These are phyloP conservation scores for Nigrospora sphaerica DNA, from an alignment of 2,329 filamentous ascomycete genomes.

Conservation along the genomic window DNA sequence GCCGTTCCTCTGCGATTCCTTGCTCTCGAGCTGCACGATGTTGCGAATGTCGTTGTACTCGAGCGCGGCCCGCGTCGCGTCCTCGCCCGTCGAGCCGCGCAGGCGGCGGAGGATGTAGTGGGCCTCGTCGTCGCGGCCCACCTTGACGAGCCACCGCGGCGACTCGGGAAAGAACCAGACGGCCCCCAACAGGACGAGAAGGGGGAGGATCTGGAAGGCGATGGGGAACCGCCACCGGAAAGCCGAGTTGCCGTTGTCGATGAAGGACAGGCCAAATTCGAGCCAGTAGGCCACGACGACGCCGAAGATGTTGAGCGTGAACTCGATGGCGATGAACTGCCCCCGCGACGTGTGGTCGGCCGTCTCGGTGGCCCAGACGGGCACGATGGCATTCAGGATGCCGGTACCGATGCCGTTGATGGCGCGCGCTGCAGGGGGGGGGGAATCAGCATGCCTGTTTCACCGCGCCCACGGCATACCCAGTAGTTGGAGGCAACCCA, in stretches of 20 bases:
- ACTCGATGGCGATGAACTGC: constrained; percentile 64
- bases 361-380: constrained; percentile 66
- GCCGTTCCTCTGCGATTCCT: constrained; percentile 47
- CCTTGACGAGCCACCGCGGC: constrained; percentile 60
- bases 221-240: constrained; percentile 64
- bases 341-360: constrained; percentile 62
- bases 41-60: constrained; percentile 64
- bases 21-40: constrained; percentile 55
- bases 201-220: constrained; percentile 61
- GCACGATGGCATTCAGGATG: constrained; percentile 62
- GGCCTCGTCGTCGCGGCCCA: constrained; percentile 59
- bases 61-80: constrained; percentile 45
- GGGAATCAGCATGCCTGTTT: neutral
- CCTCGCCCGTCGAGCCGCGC: constrained; percentile 49
- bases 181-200: constrained; percentile 45
- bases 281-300: constrained; percentile 59
- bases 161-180: constrained; percentile 67
- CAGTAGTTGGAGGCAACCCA: constrained; percentile 23
- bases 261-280: constrained; percentile 53
- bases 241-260: constrained; percentile 47
- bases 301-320: constrained; percentile 67
- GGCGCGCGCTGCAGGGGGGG: constrained; percentile 39
- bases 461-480: neutral
- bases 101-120: constrained; percentile 57
- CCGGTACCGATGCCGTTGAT: constrained; percentile 63